Evolutionary conservation across 192 early-diverging fungal species (phyloP).

Genomic region (Coemansia brasiliensis): DNA sequence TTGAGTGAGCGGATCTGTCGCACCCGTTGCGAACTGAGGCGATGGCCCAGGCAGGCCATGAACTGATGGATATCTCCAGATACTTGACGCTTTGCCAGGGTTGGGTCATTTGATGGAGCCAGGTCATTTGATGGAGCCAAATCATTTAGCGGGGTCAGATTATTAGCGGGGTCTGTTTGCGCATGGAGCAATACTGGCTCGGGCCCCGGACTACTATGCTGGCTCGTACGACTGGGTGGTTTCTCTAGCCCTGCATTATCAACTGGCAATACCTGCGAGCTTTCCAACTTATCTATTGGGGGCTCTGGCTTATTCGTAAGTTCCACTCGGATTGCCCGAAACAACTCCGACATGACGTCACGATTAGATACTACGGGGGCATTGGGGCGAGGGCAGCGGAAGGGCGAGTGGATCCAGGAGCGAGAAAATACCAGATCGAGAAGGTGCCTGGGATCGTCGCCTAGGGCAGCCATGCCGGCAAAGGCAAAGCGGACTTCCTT

Average conservation of each 20-base stretch:
- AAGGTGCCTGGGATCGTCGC: constrained; percentile 30
- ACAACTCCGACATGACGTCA: constrained; percentile 26
- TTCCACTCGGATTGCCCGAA: constrained; percentile 29
- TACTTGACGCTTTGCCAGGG: constrained; percentile 10
- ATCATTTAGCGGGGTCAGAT: neutral
- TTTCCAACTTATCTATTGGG: too few species aligned
- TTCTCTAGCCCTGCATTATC: neutral
- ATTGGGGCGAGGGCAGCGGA: constrained; percentile 21
- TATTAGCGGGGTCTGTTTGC: neutral
- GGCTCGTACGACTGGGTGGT: neutral
- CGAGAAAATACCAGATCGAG: constrained; percentile 48
- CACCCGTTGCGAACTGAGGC: constrained; percentile 27
- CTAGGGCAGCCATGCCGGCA: constrained; percentile 43
- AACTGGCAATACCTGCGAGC: too few species aligned
- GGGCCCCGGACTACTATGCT: constrained; percentile 1
- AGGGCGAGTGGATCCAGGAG: constrained; percentile 21
- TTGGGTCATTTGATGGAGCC: neutral
- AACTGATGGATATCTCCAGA: constrained; percentile 53
- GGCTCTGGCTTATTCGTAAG: neutral
- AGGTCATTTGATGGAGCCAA: neutral
- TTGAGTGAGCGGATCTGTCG: constrained; percentile 19
- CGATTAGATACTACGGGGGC: constrained; percentile 18
- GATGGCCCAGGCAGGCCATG: constrained; percentile 50
- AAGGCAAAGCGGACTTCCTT: constrained; percentile 47
- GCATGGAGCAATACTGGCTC: neutral